Evolutionary conservation across 139 green algal species (phyloP), one percentile per base, ranked within the genome.

Genomic region (Chlamydomonas asymmetrica): DNA sequence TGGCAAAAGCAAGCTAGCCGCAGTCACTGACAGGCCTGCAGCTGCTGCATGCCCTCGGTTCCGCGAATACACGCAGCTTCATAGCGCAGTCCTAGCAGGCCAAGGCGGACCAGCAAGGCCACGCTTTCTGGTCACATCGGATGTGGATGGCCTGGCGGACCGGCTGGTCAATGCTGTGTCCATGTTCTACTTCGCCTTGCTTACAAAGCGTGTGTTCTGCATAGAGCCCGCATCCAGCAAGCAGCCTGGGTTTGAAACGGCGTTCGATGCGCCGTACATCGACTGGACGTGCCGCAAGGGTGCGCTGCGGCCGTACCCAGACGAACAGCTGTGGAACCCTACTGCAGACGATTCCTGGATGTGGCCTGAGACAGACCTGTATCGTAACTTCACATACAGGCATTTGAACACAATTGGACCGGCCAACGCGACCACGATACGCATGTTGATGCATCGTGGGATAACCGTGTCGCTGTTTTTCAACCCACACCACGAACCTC

Each of bases 151-250:
- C 4, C 25, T 73, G 2, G 66, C 66, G 1, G 66, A 73, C 66
- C 66, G 66, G 3, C 66, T 63, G 32, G 66, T 73, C 32, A 73
- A 73, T 48, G 66, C 66, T 23, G 66, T 73, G 0, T 63, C 66
- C n/a, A n/a, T 34, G 45, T 73, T 73, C 48, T 73, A 73, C 48
- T 62, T 63, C 34, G 66, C 66, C 3, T 48, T 73, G 32, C 34
- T 73, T 4, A 73, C 66, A 22, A 48, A 73, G 32, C 66, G 66
- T 0, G 66, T 73, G 45, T 48, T 73, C 10, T 73, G 66, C 48
- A 62, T 73, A 2, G 32, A 27, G 29, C 66, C 66, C 18, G 31
- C 66, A 7, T 8, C 45, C 32, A 16, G 20, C 9, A 6, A 4
- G 0, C 66, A 73, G 48, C 66, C 66, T 0, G 66, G 66, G 4